A percentile compares a stretch with the other conserved stretches of the same genome.
phyloP scores from a whole-genome alignment of 2,329 filamentous ascomycete species.

The Exophiala aquamarina region DNA sequence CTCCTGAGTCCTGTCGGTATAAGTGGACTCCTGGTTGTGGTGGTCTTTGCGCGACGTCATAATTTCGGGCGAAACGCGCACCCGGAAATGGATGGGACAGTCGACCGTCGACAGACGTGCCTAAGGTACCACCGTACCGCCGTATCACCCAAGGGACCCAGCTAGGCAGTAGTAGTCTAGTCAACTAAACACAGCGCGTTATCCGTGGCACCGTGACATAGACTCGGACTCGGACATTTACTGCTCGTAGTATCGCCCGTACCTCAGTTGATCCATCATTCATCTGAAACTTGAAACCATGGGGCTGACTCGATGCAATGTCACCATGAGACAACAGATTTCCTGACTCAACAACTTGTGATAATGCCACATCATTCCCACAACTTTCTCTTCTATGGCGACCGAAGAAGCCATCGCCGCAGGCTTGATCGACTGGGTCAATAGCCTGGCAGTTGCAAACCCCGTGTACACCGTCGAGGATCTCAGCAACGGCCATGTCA shows the following conservation, averaged over 20 bases:
- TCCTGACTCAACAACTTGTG: neutral
- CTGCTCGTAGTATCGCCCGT: too few relatives aligned
- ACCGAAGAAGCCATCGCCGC: slow-evolving; percentile 46
- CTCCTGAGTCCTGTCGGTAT: too few relatives aligned
- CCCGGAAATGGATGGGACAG: too few relatives aligned
- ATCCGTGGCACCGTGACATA: too few relatives aligned
- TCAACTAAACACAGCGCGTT: too few relatives aligned
- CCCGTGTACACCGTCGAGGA: slow-evolving; percentile 33
- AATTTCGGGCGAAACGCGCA: neutral
- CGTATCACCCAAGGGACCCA: too few relatives aligned
- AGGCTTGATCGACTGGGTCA: slow-evolving; percentile 48
- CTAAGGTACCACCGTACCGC: too few relatives aligned
- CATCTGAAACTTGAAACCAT: slow-evolving; percentile 14
- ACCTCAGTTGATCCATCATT: neutral
- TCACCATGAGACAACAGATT: neutral
- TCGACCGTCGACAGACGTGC: too few relatives aligned
- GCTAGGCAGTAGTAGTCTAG: too few relatives aligned
- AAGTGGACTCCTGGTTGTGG: too few relatives aligned
- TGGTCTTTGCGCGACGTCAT: slow-evolving; percentile 1
- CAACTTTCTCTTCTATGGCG: slow-evolving; percentile 37
- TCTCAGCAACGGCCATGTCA: slow-evolving; percentile 44
- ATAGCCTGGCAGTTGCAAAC: slow-evolving; percentile 25
- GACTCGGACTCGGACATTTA: too few relatives aligned
- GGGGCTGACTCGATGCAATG: slow-evolving; percentile 6
- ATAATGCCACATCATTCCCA: slow-evolving; percentile 7